phyloP scores from a whole-genome alignment of 345 rosid genomes.

The Mercurialis annua region DNA sequence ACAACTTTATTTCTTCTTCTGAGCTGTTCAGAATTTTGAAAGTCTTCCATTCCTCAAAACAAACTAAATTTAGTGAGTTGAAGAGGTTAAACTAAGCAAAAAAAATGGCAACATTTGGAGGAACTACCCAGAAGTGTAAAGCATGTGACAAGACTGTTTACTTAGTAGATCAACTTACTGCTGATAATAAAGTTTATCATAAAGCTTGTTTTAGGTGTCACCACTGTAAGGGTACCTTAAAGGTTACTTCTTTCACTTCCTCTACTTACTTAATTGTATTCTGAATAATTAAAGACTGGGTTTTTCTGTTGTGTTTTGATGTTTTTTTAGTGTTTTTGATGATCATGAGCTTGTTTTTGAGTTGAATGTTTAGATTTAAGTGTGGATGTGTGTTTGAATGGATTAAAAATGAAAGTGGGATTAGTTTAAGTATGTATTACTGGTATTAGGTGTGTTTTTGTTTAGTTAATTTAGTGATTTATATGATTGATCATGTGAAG shows the following conservation, averaged over 20 bases:
- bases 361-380: background rate
- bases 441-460: too few relatives aligned
- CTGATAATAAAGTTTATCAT: slow-evolving; percentile 44
- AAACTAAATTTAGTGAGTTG: background rate
- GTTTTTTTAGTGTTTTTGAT: background rate
- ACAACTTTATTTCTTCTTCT: background rate
- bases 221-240: slow-evolving; percentile 51
- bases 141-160: slow-evolving; percentile 54
- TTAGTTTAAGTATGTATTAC: background rate
- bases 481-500: background rate
- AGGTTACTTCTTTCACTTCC: slow-evolving; percentile 22
- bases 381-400: background rate
- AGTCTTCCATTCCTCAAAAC: background rate
- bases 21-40: background rate
- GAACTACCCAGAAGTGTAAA: slow-evolving; percentile 52
- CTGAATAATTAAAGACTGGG: background rate
- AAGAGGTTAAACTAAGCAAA: background rate
- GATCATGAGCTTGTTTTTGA: slow-evolving; percentile 11
- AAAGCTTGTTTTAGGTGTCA: slow-evolving; percentile 51
- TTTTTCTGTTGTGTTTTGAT: background rate
- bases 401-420: background rate
- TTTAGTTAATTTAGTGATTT: slow-evolving; percentile 1
- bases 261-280: background rate
- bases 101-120: slow-evolving; percentile 40
- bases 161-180: slow-evolving; percentile 46